Evolutionary conservation across 2,329 filamentous ascomycete genomes (phyloP), one percentile per base, ranked within the genome.

Genomic region (Stemphylium lycopersici): DNA sequence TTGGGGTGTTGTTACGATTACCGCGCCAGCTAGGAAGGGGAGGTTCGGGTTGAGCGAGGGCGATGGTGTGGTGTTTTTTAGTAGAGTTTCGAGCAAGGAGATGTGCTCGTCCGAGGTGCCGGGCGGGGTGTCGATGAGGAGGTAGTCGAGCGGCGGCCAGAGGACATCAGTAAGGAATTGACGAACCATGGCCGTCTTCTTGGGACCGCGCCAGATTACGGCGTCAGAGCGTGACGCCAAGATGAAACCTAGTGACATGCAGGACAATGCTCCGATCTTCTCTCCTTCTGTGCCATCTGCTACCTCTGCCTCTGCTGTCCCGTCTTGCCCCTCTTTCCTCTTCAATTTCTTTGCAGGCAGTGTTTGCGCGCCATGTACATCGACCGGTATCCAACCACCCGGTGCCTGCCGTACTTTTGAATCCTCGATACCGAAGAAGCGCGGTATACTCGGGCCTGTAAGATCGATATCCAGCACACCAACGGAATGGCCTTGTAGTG

Each of bases 71-170:
- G 70, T 72, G 20, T 68, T 65, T 42, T 75, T 74, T 54, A 93
- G 80, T 0, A 96, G 82, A 0, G 75, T 95, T 74, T 98, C 93
- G 5, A 92, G 91, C 1, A 97, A 86, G 0, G 92, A 95, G 43
- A 99, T 98, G 73, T 98, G 95, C 77, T 99, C 95, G 76, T 99
- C 95, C 56, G 90, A 95, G 2, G 95, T 99, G 2, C 95, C 95
- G 0, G 95, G 95, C 11, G 95, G 95, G 3, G 95, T 99, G 76
- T 99, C 95, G 69, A 99, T 91, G 55, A 99, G 84, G 0, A 99
- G 82, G 71, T 91, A 98, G 73, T 98, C 93, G n/a, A 91, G 85
- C 48, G 86, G 84, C 0, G 81, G 84, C 95, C 95, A 98, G 26
- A 91, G 82, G 4, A 97, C 93, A 70, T 97, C 93, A 1, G 90